Conservation (phyloP, 2,329 filamentous ascomycete genomes). For the Tolypocladium cylindrosporum region DNA sequence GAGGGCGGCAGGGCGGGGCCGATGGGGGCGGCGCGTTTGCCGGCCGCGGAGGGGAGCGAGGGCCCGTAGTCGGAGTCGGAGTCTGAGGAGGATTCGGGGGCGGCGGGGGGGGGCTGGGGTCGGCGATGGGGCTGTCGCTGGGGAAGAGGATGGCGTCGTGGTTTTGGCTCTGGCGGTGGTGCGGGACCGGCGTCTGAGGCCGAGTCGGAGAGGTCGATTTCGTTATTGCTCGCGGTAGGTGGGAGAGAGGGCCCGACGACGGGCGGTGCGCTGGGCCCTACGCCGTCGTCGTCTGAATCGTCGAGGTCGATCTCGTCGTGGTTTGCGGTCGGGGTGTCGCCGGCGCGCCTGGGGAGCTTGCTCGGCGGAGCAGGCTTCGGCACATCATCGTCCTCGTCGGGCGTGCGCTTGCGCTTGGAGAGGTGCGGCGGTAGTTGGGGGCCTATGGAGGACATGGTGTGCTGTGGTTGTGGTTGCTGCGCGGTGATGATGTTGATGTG, state of each 20-base stretch:
- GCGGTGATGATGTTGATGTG: not conserved
- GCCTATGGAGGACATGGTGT: slow-evolving; percentile 57
- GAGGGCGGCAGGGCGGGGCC: slow-evolving; percentile 23
- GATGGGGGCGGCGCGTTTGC: slow-evolving; percentile 35
- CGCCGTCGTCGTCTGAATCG: slow-evolving; percentile 29
- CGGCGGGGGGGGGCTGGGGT: slow-evolving; percentile 16
- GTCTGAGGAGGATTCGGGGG: slow-evolving; percentile 30
- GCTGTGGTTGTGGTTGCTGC: not conserved
- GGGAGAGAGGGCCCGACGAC: slow-evolving; percentile 12
- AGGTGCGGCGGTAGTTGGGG: slow-evolving; percentile 61
- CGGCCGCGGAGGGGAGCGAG: slow-evolving; percentile 39
- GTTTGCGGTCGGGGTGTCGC: slow-evolving; percentile 23
- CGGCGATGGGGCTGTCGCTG: slow-evolving; percentile 21
- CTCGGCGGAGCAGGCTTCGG: slow-evolving; percentile 13
- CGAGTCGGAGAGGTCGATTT: slow-evolving; percentile 29
- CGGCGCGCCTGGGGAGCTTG: slow-evolving; percentile 28
- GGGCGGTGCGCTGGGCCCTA: slow-evolving; percentile 25
- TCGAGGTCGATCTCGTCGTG: slow-evolving; percentile 38
- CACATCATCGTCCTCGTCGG: slow-evolving; percentile 31
- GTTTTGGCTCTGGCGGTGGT: slow-evolving; percentile 10
- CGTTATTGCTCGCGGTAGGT: slow-evolving; percentile 11
- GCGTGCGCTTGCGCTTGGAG: slow-evolving; percentile 49
- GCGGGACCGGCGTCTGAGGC: slow-evolving; percentile 25
- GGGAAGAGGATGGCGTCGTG: not conserved
- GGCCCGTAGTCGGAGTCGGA: slow-evolving; percentile 43